Evolutionary conservation across 1,284 basidiomycete genomes (phyloP).

Genomic region (Sanghuangporus weigelae): DNA sequence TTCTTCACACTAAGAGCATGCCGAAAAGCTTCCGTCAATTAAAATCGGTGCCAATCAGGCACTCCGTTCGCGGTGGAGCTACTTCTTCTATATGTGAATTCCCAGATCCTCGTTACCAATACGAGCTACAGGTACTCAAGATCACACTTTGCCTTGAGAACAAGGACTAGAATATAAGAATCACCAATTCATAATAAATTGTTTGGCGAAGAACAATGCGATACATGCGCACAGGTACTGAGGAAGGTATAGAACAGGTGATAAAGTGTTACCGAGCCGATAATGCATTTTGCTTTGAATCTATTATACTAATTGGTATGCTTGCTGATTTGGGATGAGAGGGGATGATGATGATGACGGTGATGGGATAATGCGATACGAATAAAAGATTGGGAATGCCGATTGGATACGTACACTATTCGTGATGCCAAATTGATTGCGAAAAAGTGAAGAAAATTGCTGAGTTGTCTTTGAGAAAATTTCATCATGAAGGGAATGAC

Average conservation of each 20-base stretch:
- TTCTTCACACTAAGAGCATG: background rate
- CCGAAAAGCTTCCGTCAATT: background rate
- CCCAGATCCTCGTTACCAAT: background rate
- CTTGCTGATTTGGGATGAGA: background rate
- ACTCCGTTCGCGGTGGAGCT: background rate
- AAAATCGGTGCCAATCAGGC: background rate
- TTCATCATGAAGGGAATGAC: background rate
- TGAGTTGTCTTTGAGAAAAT: background rate
- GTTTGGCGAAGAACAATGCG: no score
- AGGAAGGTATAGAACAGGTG: background rate
- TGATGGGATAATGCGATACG: constrained; percentile 1
- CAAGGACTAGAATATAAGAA: no score
- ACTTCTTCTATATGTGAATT: background rate
- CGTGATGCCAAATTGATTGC: constrained; percentile 1
- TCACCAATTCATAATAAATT: no score
- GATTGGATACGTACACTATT: constrained; percentile 3
- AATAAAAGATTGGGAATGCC: background rate
- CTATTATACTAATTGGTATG: constrained; percentile 2
- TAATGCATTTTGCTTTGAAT: background rate
- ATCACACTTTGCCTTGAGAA: background rate
- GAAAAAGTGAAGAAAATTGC: background rate
- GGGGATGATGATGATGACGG: background rate
- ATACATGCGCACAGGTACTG: no score
- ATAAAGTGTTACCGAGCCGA: background rate
- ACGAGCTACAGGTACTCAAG: background rate